Evolutionary conservation across 306 rosid genomes (phyloP), one percentile per base, ranked within the genome.

Genomic region (Purshia tridentata): DNA sequence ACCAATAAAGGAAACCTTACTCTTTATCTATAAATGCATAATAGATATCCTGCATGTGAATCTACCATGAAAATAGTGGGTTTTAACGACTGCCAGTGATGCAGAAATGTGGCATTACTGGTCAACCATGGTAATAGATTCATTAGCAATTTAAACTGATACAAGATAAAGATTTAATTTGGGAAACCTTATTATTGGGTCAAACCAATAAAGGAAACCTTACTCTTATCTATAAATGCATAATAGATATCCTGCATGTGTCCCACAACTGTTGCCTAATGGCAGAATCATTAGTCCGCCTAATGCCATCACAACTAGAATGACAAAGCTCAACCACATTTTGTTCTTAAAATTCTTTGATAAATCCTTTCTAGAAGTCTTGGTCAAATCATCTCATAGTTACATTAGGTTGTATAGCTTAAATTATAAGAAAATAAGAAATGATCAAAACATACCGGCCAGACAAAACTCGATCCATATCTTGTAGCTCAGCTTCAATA

Each of bases 401-500:
- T 41, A 19, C 5, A 8, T 20, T 41, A 8, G 8, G 48, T 7
- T 4, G 29, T 8, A 6, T 39, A 7, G 19, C 9, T 47, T 8
- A 74, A 5, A 14, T 64, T n/a, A 39, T 5, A 49, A 44, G 78
- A 29, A 18, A 44, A 20, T n/a, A 56, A 22, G 9, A 62, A 45
- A 3, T 42, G 42, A 45, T 53, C 62, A 78, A 61, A 14, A 87
- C 91, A 42, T 84, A 95, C 99, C 86, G 85, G 91, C 99, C 99
- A 80, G 97, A 83, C 70, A 87, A 87, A 57, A 95, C 82, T 48
- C 97, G 80, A 73, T 91, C 99, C 93, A 86, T 87, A 35, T 95
- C 95, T 78, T 95, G 99, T 60, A 95, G 78, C 89, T 95, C 98
- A 47, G 98, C 97, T 81, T 95, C 97, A 6, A 91, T 95, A 73